phyloP scores from a whole-genome alignment of 73 alveolate species.

The Durusdinium trenchii region DNA sequence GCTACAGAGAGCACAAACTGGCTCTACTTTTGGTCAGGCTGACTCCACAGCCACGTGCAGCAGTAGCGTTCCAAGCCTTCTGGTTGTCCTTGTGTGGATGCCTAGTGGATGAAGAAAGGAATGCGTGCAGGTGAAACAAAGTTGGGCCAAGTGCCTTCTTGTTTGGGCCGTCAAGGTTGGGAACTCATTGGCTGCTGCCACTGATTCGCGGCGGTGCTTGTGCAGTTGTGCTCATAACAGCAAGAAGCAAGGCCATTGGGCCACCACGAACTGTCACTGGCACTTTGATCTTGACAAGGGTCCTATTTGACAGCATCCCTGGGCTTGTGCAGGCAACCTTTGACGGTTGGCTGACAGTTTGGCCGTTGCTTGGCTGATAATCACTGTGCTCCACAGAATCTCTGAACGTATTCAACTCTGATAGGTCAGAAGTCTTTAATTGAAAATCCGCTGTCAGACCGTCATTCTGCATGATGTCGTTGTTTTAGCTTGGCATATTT shows the following conservation, averaged over 20 bases:
- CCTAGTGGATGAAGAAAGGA: neutral
- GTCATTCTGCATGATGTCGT: no score
- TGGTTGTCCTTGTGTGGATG: slow-evolving; percentile 28
- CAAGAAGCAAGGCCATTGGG: slow-evolving; percentile 32
- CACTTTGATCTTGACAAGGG: neutral
- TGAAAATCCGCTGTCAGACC: no score
- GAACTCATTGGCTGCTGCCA: slow-evolving; percentile 73
- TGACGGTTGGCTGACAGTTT: slow-evolving; percentile 88
- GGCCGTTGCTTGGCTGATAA: slow-evolving; percentile 84
- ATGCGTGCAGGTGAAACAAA: neutral
- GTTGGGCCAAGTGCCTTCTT: neutral
- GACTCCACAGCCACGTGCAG: slow-evolving; percentile 69
- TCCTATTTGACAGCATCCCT: neutral
- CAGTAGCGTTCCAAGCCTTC: slow-evolving; percentile 69
- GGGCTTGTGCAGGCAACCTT: slow-evolving; percentile 35
- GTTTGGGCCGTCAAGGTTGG: neutral
- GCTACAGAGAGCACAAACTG: no score
- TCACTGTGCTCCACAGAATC: no score
- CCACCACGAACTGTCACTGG: neutral
- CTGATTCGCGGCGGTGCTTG: slow-evolving; percentile 39
- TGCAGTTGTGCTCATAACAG: neutral
- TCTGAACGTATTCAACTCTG: no score
- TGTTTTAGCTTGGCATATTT: no score
- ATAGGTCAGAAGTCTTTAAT: no score
- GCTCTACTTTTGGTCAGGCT: slow-evolving; percentile 18